A percentile compares a stretch with the other conserved stretches of the same genome.
Conservation (phyloP, 768 basidiomycete species). For the Boletellus ananas region DNA sequence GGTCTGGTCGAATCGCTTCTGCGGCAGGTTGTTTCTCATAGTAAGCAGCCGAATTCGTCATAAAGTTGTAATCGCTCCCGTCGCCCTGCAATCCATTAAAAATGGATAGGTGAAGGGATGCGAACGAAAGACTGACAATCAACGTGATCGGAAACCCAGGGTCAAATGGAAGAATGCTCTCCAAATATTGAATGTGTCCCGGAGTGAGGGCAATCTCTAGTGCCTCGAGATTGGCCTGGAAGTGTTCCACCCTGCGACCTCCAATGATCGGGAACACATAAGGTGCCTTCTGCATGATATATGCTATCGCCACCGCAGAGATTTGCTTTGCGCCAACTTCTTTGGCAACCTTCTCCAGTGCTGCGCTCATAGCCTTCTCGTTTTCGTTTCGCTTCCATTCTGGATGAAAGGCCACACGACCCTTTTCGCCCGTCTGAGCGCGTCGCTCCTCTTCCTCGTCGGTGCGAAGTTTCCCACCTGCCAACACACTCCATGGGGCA, state of each 20-base stretch:
- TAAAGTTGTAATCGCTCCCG: slow-evolving; percentile 19
- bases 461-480: slow-evolving; percentile 24
- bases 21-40: slow-evolving; percentile 22
- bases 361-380: slow-evolving; percentile 31
- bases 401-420: slow-evolving; percentile 25
- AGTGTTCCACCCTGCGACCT: slow-evolving; percentile 42
- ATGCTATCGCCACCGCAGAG: slow-evolving; percentile 40
- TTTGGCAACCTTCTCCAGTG: slow-evolving; percentile 38
- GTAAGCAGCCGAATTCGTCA: slow-evolving; percentile 14
- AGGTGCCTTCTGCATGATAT: slow-evolving; percentile 44
- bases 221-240: slow-evolving; percentile 41
- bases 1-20: slow-evolving; percentile 7
- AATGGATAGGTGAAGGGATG: too few species aligned
- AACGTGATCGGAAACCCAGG: slow-evolving; percentile 36
- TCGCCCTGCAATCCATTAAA: slow-evolving; percentile 18
- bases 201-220: slow-evolving; percentile 37
- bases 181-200: slow-evolving; percentile 38
- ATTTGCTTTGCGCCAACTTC: slow-evolving; percentile 37
- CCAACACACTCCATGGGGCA: slow-evolving; percentile 37
- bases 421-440: slow-evolving; percentile 33
- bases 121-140: slow-evolving; percentile 27
- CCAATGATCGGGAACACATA: slow-evolving; percentile 44
- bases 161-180: slow-evolving; percentile 35
- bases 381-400: slow-evolving; percentile 35
- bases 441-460: slow-evolving; percentile 30